Evolutionary conservation across 2,329 filamentous ascomycete species (phyloP).

Genomic region (Calonectria honghensis): DNA sequence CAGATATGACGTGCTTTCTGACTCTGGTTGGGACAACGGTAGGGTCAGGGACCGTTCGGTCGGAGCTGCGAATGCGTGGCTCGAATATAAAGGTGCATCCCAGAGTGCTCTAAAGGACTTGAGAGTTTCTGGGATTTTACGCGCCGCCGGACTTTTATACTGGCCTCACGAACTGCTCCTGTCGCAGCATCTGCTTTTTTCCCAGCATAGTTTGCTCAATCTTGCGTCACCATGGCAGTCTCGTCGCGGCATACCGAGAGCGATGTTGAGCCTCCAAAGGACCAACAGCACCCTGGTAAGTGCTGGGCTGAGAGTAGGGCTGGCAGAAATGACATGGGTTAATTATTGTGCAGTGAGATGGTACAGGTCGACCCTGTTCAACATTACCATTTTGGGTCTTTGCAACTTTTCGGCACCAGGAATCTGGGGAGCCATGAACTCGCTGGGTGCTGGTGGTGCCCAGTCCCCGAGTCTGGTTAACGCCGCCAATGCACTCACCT

Average conservation of each 20-base stretch:
- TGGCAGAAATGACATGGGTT: slow-evolving; percentile 28
- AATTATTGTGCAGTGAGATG: slow-evolving; percentile 72
- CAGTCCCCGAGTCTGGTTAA: slow-evolving; percentile 81
- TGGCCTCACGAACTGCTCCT: background rate
- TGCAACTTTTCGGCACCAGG: slow-evolving; percentile 83
- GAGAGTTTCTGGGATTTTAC: slow-evolving; percentile 24
- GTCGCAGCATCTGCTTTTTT: background rate
- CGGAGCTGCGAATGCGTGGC: background rate
- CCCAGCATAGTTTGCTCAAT: background rate
- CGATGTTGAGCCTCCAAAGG: slow-evolving; percentile 55
- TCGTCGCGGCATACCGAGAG: slow-evolving; percentile 49
- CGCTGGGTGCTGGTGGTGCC: slow-evolving; percentile 80
- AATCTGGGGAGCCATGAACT: slow-evolving; percentile 85
- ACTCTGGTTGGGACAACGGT: slow-evolving; percentile 20
- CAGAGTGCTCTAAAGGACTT: slow-evolving; percentile 15
- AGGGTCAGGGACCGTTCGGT: slow-evolving; percentile 22
- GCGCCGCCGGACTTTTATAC: slow-evolving; percentile 8
- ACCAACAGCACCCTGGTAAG: slow-evolving; percentile 57
- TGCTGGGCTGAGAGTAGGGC: too few species aligned
- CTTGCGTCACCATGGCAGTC: slow-evolving; percentile 43
- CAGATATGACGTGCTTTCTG: slow-evolving; percentile 34
- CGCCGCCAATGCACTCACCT: slow-evolving; percentile 81
- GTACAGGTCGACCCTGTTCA: slow-evolving; percentile 83
- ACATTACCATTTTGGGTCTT: slow-evolving; percentile 81
- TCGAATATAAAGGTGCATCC: slow-evolving; percentile 49